Conservation (phyloP, 2,329 filamentous ascomycete species). For the Diaporthe capsici region DNA sequence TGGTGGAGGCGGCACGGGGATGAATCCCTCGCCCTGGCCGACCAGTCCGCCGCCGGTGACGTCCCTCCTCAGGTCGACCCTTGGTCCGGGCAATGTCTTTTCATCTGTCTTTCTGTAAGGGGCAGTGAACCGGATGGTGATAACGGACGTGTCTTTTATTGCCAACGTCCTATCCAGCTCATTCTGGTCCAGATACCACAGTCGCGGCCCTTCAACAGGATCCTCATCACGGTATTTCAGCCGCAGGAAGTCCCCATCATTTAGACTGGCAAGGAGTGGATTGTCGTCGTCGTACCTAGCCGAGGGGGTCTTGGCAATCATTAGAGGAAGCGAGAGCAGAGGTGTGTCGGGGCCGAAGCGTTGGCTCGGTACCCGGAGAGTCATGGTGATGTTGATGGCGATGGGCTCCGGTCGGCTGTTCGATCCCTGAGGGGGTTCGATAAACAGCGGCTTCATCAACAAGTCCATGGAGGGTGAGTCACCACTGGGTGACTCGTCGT, state of each 20-base stretch:
- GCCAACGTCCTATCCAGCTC: not conserved
- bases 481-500: not conserved
- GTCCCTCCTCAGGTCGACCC: conserved; percentile 35
- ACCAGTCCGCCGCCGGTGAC: conserved; percentile 29
- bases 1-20: conserved; percentile 27
- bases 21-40: conserved; percentile 26
- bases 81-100: conserved; percentile 28
- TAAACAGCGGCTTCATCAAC: conserved; percentile 22
- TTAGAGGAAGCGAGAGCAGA: conserved; percentile 28
- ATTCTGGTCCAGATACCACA: conserved; percentile 23
- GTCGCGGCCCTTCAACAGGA: conserved; percentile 17
- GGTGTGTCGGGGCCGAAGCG: conserved; percentile 8
- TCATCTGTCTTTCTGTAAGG: conserved; percentile 32
- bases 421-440: not conserved
- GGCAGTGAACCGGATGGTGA: conserved; percentile 28
- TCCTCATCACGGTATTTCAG: conserved; percentile 24
- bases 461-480: conserved; percentile 9
- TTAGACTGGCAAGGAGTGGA: not conserved
- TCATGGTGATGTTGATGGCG: conserved; percentile 31
- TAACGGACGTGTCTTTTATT: not conserved
- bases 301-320: conserved; percentile 14
- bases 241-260: not conserved
- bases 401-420: not conserved
- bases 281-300: conserved; percentile 31
- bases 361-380: not conserved